These are phyloP conservation scores for Yamadazyma taylorii DNA, from an alignment of 1,139 yeast species.

Conservation along the genomic window DNA sequence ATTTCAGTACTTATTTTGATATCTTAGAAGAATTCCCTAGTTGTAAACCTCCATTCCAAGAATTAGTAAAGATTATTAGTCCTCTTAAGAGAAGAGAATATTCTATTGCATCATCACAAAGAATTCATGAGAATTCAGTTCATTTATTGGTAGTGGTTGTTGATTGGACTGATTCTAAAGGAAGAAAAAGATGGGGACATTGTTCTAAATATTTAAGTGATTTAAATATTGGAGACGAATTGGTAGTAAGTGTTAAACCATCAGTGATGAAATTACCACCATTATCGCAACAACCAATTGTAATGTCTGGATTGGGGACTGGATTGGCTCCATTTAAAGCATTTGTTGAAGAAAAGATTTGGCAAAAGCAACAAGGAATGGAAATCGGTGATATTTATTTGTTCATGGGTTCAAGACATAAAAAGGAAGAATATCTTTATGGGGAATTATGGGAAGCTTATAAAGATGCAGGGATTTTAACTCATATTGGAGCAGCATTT, in stretches of 20 bases:
- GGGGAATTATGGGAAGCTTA: slow-evolving; percentile 99
- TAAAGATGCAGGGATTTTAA: slow-evolving; percentile 85
- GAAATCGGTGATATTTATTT: slow-evolving; percentile 88
- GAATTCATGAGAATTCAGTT: slow-evolving; percentile 84
- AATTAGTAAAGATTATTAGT: slow-evolving; percentile 70
- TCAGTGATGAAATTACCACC: slow-evolving; percentile 97
- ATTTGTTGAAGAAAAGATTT: slow-evolving; percentile 89
- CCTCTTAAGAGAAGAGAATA: slow-evolving; percentile 97
- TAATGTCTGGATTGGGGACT: slow-evolving; percentile 97
- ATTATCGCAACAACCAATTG: slow-evolving; percentile 80
- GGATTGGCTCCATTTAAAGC: slow-evolving; percentile 99
- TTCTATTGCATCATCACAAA: slow-evolving; percentile 97
- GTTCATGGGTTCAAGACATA: slow-evolving; percentile 93
- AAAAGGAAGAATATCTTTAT: slow-evolving; percentile 90
- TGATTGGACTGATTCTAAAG: slow-evolving; percentile 89
- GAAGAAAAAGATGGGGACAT: slow-evolving; percentile 89
- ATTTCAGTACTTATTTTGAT: slow-evolving; percentile 79
- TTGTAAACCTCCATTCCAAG: slow-evolving; percentile 77
- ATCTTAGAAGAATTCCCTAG: slow-evolving; percentile 77
- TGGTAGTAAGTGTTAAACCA: slow-evolving; percentile 93
- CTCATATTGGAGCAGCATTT: slow-evolving; percentile 97
- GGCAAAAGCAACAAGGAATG: slow-evolving; percentile 88
- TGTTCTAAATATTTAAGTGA: slow-evolving; percentile 89
- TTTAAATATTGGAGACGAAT: slow-evolving; percentile 74
- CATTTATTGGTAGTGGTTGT: slow-evolving; percentile 93